A percentile compares a stretch with the other conserved stretches of the same genome.
Conservation (phyloP, 2,329 filamentous ascomycete species). For the Aspergillus quadrilineatus region DNA sequence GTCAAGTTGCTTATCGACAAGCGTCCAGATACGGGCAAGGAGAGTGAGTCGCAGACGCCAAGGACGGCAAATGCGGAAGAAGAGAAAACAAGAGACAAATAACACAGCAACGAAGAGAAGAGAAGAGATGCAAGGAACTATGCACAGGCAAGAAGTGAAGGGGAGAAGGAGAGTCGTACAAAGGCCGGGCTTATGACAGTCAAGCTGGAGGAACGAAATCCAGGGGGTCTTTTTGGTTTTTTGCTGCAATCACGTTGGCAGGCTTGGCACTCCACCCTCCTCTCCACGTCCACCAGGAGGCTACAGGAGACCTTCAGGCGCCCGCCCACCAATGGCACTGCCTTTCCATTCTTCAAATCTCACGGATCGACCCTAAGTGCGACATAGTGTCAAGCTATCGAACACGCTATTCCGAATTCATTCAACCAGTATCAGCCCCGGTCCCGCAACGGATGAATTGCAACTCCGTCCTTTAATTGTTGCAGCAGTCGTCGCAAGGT, state of each 20-base stretch:
- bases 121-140: neutral
- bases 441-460: neutral
- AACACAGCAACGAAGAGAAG: constrained; percentile 1
- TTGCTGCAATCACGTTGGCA: constrained; percentile 6
- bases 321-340: neutral
- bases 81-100: neutral
- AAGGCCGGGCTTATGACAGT: constrained; percentile 9
- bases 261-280: neutral
- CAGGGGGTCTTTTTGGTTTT: constrained; percentile 15
- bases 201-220: constrained; percentile 7
- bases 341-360: neutral
- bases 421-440: neutral
- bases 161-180: constrained; percentile 2
- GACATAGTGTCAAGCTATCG: neutral
- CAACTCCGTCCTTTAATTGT: neutral
- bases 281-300: neutral
- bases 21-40: neutral
- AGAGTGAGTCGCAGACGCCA: neutral
- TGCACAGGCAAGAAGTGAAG: constrained; percentile 2
- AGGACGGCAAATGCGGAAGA: neutral
- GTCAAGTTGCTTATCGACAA: neutral
- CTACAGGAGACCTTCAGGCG: too few species aligned
- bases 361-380: neutral
- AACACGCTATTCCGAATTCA: neutral
- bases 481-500: neutral